A percentile compares a stretch with the other conserved stretches of the same genome.
Conservation (phyloP, 345 rosid genomes). For the Microthlaspi erraticum region DNA sequence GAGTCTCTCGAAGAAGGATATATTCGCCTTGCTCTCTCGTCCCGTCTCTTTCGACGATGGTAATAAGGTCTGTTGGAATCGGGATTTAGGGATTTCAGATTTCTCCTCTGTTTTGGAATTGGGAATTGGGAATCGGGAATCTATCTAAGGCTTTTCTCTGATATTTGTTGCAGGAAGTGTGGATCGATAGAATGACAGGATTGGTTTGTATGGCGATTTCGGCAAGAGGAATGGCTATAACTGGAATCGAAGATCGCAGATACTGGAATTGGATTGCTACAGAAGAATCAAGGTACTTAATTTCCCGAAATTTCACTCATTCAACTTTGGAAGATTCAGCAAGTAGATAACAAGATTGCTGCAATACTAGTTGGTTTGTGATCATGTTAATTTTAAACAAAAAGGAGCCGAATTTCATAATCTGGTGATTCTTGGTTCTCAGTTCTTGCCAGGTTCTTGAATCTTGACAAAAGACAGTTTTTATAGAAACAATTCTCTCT, state of each 20-base stretch:
- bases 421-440: conserved; percentile 5
- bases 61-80: conserved; percentile 55
- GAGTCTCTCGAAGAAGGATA: conserved; percentile 66
- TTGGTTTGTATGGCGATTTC: conserved; percentile 84
- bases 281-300: conserved; percentile 78
- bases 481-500: conserved; percentile 8
- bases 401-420: not conserved
- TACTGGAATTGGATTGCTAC: conserved; percentile 94
- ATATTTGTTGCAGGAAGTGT: conserved; percentile 64
- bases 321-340: not conserved
- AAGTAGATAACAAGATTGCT: conserved; percentile 1
- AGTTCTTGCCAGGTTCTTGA: conserved; percentile 6
- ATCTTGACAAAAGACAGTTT: not conserved
- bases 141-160: not conserved
- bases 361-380: conserved; percentile 1
- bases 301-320: not conserved
- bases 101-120: not conserved
- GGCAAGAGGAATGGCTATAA: conserved; percentile 77
- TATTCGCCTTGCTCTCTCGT: conserved; percentile 77
- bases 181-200: conserved; percentile 89
- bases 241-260: conserved; percentile 88
- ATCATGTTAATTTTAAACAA: not conserved
- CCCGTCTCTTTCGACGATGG: conserved; percentile 73
- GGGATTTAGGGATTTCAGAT: too few relatives aligned
- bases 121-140: not conserved